Evolutionary conservation across 495 filamentous ascomycete genomes (phyloP), one percentile per base, ranked within the genome.

Genomic region (Daldinia childiae): DNA sequence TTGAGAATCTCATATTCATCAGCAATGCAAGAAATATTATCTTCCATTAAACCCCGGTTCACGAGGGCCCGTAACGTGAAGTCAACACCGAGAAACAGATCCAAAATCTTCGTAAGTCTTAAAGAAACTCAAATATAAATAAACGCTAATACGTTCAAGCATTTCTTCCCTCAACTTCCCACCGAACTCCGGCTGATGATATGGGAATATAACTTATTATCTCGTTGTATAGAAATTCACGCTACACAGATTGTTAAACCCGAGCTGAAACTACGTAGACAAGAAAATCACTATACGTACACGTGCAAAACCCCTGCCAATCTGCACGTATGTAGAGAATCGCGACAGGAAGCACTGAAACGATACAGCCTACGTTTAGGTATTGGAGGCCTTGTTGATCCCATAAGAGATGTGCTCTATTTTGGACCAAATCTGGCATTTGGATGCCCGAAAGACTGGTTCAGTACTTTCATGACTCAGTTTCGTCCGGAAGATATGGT

Each of bases 321-420:
- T 60, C 65, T 78, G 21, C 74, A 78, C 56, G 65, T 65, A 11
- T 77, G 74, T 62, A 59, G 54, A 21, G 77, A 78, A 56, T 71
- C 77, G 24, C 74, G 77, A 51, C 30, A 27, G 8, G 70, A 75
- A 48, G 74, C 66, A 9, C 32, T 72, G 59, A 67, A 55, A 59
- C 58, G 61, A 36, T 77, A 77, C 55, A 50, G 34, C 32, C 65
- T 66, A 30, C 30, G 61, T 30, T 74, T 78, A 24, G 64, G 66
- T n/a, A 34, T 68, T 9, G 70, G 64, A 21, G 48, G 74, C 24
- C 64, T 52, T 61, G 69, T 78, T 32, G 70, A 78, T 41, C 62
- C 70, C 7, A 17, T 50, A 12, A 55, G 50, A 56, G 77, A 78
- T 58, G 64, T 68, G 9, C 74, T 78, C 15, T 78, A 78, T 64